Conservation (phyloP, 1,284 basidiomycete species). For the Filobasidium uniguttulatum region DNA sequence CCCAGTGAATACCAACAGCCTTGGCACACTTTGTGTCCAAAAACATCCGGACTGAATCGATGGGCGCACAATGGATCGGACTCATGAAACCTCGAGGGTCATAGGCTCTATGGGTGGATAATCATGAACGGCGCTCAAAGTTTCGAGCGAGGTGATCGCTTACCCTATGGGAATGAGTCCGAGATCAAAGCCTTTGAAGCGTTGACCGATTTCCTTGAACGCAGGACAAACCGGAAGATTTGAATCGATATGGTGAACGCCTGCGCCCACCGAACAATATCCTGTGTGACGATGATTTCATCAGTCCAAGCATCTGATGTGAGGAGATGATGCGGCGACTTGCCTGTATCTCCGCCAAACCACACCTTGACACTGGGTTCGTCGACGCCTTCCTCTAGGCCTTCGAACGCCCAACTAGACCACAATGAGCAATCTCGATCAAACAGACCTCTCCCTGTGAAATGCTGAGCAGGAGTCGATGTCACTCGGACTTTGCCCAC, state of each 20-base stretch:
- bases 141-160: conserved; percentile 16
- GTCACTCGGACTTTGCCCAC: conserved; percentile 37
- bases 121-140: neutral
- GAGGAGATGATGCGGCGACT: conserved; percentile 32
- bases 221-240: conserved; percentile 49
- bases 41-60: conserved; percentile 53
- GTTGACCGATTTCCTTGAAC: conserved; percentile 52
- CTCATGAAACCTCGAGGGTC: conserved; percentile 47
- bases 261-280: conserved; percentile 39
- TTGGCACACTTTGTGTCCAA: conserved; percentile 42
- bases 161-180: conserved; percentile 54
- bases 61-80: conserved; percentile 47
- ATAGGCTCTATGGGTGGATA: conserved; percentile 43
- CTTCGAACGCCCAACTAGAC: conserved; percentile 48
- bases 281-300: conserved; percentile 13
- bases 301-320: neutral
- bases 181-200: conserved; percentile 46
- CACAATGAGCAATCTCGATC: conserved; percentile 48
- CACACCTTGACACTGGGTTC: conserved; percentile 34
- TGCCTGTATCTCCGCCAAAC: conserved; percentile 59
- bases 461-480: conserved; percentile 43
- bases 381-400: conserved; percentile 1
- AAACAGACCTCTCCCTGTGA: conserved; percentile 41
- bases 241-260: conserved; percentile 35
- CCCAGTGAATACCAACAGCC: conserved; percentile 57